These are phyloP conservation scores for Fusarium sp. DNA, from an alignment of 2,329 filamentous ascomycete genomes.

Conservation along the genomic window DNA sequence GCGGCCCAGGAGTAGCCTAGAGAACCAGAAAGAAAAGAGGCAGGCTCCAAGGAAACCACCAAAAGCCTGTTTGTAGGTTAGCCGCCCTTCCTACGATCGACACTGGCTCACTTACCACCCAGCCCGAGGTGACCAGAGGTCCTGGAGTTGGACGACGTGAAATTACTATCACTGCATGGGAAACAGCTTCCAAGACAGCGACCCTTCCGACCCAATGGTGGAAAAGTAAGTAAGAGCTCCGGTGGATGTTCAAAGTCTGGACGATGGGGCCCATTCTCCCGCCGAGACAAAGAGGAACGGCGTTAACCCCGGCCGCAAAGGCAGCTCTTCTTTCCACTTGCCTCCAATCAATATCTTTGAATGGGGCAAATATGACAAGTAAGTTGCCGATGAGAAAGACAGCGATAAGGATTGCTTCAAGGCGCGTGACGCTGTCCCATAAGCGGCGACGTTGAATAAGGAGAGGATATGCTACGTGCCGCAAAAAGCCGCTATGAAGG, in stretches of 20 bases:
- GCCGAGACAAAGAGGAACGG: conserved; percentile 8
- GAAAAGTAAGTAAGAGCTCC: conserved; percentile 15
- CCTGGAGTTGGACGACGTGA: neutral
- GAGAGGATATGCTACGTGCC: conserved; percentile 10
- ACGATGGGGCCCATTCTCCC: conserved; percentile 4
- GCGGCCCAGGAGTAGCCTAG: neutral
- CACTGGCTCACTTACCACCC: neutral
- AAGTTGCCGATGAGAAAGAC: conserved; percentile 2
- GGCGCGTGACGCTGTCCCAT: conserved; percentile 15
- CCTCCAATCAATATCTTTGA: neutral
- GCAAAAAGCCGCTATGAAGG: neutral
- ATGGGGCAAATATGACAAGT: conserved; percentile 1
- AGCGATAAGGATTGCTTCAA: neutral
- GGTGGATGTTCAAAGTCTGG: conserved; percentile 11
- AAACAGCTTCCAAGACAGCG: conserved; percentile 4
- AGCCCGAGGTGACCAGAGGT: neutral
- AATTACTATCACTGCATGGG: neutral
- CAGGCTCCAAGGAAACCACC: neutral
- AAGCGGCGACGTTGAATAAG: neutral
- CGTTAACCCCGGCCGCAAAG: neutral
- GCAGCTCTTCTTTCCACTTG: neutral
- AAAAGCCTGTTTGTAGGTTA: neutral
- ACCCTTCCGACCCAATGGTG: conserved; percentile 14
- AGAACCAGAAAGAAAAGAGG: neutral
- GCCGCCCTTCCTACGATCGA: neutral